A percentile compares a stretch with the other conserved stretches of the same genome.
These are phyloP conservation scores for Sugiyamaella grinbergsii DNA, from an alignment of 1,139 yeast species.

Conservation along the genomic window DNA sequence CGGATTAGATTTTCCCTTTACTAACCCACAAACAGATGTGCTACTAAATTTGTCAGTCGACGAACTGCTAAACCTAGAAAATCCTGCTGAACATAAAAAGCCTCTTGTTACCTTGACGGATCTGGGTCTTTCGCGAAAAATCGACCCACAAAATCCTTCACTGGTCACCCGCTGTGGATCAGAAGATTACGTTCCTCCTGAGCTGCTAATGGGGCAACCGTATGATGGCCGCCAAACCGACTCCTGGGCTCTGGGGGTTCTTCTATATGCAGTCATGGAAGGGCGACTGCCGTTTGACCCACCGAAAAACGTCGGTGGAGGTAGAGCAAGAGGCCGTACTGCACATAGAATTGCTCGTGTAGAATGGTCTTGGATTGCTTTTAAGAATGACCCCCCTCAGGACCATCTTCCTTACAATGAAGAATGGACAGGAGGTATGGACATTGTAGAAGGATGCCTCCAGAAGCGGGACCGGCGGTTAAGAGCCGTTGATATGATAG, in stretches of 20 bases:
- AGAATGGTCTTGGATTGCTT: constrained; percentile 81
- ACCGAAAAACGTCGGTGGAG: constrained; percentile 38
- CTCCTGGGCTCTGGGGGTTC: constrained; percentile 92
- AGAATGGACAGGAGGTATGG: constrained; percentile 52
- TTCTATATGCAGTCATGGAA: constrained; percentile 80
- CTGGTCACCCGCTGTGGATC: constrained; percentile 91
- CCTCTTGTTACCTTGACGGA: constrained; percentile 73
- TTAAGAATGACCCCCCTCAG: constrained; percentile 34
- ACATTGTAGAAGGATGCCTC: constrained; percentile 55
- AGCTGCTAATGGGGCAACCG: constrained; percentile 81
- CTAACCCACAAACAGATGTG: constrained; percentile 44
- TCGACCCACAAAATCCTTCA: constrained; percentile 60
- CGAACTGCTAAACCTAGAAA: constrained; percentile 38
- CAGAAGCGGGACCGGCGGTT: constrained; percentile 56
- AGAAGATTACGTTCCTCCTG: constrained; percentile 95
- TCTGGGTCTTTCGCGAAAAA: constrained; percentile 78
- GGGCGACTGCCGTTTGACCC: constrained; percentile 86
- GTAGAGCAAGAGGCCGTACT: constrained; percentile 60
- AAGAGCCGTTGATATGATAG: constrained; percentile 45
- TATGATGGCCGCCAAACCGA: constrained; percentile 91
- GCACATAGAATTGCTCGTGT: constrained; percentile 90
- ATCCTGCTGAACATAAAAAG: constrained; percentile 28
- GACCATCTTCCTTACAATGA: constrained; percentile 26
- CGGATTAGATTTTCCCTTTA: not conserved
- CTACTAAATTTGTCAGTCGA: constrained; percentile 51